These are phyloP conservation scores for barrel medic (Medicago truncatula) DNA, from an alignment of 306 rosid species.

Conservation along the genomic window MtrunA17r5.0-ANR NC_053048.1:34087001-34087500, in stretches of 20 bases:
- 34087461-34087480: slow-evolving; percentile 86
- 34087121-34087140: slow-evolving; percentile 55
- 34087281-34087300: slow-evolving; percentile 80
- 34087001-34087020: too few species aligned
- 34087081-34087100: slow-evolving; percentile 34
- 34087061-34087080: neutral
- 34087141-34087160: slow-evolving; percentile 66
- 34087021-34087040: neutral
- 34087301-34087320: slow-evolving; percentile 76
- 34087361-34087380: slow-evolving; percentile 70
- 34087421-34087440: slow-evolving; percentile 67
- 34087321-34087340: slow-evolving; percentile 68
- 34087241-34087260: slow-evolving; percentile 77
- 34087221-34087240: slow-evolving; percentile 88
- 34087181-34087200: slow-evolving; percentile 82
- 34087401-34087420: slow-evolving; percentile 79
- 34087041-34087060: slow-evolving; percentile 4
- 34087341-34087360: slow-evolving; percentile 76
- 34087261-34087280: slow-evolving; percentile 65
- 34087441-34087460: slow-evolving; percentile 59
- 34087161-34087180: slow-evolving; percentile 81
- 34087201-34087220: slow-evolving; percentile 70
- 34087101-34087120: slow-evolving; percentile 64
- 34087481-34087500: slow-evolving; percentile 79
- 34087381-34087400: slow-evolving; percentile 80